Base-by-base conservation (phyloP, 768 basidiomycete genomes). In the Suillus cothurnatus region DNA sequence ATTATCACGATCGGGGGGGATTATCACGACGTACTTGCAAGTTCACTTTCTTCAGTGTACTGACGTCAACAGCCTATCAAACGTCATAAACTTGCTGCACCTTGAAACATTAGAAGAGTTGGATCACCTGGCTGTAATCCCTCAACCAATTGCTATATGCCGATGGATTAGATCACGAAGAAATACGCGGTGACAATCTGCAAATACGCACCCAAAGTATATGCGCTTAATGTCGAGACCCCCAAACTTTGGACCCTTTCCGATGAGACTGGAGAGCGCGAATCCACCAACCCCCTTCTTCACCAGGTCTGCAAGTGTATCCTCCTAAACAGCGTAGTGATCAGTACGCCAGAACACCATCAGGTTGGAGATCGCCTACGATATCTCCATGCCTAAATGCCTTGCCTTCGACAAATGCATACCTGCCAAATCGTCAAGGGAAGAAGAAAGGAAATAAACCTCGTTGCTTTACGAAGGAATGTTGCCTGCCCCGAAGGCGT, bases 351-450 rank as follows among this genome's bases (percentile, higher is more conserved):
- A 21, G 61, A 21, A 34, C 15, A 57, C 52, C 31, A 21, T 32
- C 56, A 67, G 41, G 2, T 70, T 9, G 32, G 12, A 5, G 70
- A 76, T 70, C 80, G 81, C 84, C 64, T 45, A 86, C 86, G 58
- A 97, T 95, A 76, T 97, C 94, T 50, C 95, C 95, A 73, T 97
- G 95, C 56, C 94, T 81, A 78, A 92, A 93, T 1, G 92, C 92
- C 68, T 84, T 87, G 45, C 91, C 93, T 74, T 96, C 94, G 77
- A 96, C 85, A 75, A 90, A 96, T 7, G 92, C 89, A 73, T 88
- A 93, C 26, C 91, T 91, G 66, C 11, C 49, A 45, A 36, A 64
- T 64, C 36, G n/a, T 61, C n/a, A 21, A 14, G 41, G 59, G 21
- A 39, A 55, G 15, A 32, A 19, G 11, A 26, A 28, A 17, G 12